Evolutionary conservation across 2,329 filamentous ascomycete genomes (phyloP), one percentile per base, ranked within the genome.

Genomic region (Paecilomyces sp.): DNA sequence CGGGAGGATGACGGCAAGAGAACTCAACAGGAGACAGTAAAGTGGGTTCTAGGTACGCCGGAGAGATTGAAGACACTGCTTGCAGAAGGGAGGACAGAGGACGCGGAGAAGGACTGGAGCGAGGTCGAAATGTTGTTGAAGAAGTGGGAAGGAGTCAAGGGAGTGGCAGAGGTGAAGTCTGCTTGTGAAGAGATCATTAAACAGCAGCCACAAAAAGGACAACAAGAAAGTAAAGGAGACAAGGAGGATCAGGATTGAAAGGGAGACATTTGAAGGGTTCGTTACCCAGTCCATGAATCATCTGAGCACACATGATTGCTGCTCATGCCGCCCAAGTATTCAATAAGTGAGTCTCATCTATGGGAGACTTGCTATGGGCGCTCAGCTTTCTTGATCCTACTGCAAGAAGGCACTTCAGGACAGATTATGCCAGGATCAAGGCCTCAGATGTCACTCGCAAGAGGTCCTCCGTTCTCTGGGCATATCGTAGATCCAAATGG

Each of bases 31-130:
- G 72, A 77, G 54, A 79, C 76, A 25, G 78, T 80, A 8, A 69
- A 68, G 60, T 80, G 79, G 79, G 77, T 77, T 22, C 63, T 80
- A 34, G 73, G 63, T 50, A 71, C 72, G 58, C 80, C 75, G n/a
- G 68, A 58, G 60, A 72, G 73, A 34, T 61, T 82, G 58, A 67
- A 70, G 59, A 64, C 59, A 47, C 63, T 79, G 36, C 7, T 80
- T 24, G 67, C 68, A 1, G 72, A 77, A 6, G 73, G 69, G 2
- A 74, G 76, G 54, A 61, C 63, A 13, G 75, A 76, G 7, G 77
- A 77, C 36, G 74, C 78, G 13, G 67, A 73, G 61, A 67, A 66
- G 62, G 70, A 82, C 64, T 78, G 80, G 79, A 63, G 68, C 56
- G 68, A 76, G 65, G 67, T 80, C 2, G 64, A 70, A 30, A 61